These are phyloP conservation scores for Pseudisothecium myosuroides DNA, from an alignment of 225 moss, liverwort and hornwort species.

Conservation along the genomic window DNA sequence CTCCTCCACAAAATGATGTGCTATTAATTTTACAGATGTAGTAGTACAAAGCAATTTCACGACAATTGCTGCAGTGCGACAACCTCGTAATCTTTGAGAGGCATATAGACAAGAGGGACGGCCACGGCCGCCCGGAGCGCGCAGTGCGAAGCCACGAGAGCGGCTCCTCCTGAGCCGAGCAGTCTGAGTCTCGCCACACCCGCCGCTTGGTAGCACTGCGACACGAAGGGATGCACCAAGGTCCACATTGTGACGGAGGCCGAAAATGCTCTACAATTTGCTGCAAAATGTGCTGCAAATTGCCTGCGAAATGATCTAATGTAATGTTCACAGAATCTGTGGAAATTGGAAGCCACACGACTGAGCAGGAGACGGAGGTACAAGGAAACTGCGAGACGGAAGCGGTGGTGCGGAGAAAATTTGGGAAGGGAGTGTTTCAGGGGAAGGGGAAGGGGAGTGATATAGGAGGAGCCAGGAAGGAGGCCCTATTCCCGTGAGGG, in stretches of 20 bases:
- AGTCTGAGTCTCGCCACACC: background rate
- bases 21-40: background rate
- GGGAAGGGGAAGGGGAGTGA: background rate
- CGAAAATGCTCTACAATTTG: background rate
- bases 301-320: background rate
- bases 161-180: constrained; percentile 6
- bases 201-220: constrained; percentile 18
- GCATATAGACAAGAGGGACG: constrained; percentile 22
- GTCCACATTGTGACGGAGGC: constrained; percentile 14
- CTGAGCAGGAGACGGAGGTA: background rate
- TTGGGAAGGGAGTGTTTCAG: background rate
- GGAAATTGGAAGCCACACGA: background rate
- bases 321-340: too few relatives aligned
- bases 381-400: background rate
- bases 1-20: background rate
- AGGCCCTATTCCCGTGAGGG: background rate
- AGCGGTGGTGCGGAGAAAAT: background rate
- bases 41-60: background rate
- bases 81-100: constrained; percentile 32
- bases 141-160: constrained; percentile 10
- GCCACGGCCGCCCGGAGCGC: constrained; percentile 1
- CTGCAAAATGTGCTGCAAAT: too few relatives aligned
- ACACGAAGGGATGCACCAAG: constrained; percentile 17
- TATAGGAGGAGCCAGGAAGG: background rate
- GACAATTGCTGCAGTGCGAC: constrained; percentile 31